A percentile compares a stretch with the other conserved stretches of the same genome.
These are phyloP conservation scores for Myxozyma melibiosi DNA, from an alignment of 805 yeast genomes.

Conservation along the genomic window DNA sequence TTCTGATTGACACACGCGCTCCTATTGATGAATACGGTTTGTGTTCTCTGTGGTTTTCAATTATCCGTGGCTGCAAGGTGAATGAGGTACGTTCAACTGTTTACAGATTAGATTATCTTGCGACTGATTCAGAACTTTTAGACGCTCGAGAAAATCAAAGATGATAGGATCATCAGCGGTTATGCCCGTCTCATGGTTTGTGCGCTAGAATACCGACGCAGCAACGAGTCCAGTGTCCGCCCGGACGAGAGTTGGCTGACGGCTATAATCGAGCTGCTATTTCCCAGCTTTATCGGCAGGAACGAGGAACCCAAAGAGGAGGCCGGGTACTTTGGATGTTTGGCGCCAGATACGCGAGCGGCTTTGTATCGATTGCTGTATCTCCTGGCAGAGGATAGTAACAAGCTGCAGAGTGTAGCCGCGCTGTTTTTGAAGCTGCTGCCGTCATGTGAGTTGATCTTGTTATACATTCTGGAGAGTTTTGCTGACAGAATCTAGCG, in stretches of 20 bases:
- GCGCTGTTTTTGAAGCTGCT: slow-evolving; percentile 3
- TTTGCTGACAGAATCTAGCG: background rate
- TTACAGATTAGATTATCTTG: background rate
- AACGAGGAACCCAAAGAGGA: background rate
- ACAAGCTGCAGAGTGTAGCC: background rate
- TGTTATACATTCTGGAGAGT: background rate
- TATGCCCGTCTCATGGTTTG: slow-evolving; percentile 13
- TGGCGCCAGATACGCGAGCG: slow-evolving; percentile 8
- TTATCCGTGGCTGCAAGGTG: background rate
- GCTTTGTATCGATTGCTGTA: slow-evolving; percentile 7
- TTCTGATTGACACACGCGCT: background rate
- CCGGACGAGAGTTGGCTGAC: background rate
- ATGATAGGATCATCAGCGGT: slow-evolving; percentile 12
- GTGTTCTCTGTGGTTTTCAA: background rate
- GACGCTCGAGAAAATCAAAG: slow-evolving; percentile 4
- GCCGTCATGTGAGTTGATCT: slow-evolving; percentile 9
- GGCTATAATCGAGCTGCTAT: slow-evolving; percentile 4
- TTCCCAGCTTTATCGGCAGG: background rate
- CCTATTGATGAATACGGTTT: slow-evolving; percentile 9
- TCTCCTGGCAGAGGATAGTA: background rate
- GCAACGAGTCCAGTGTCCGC: background rate
- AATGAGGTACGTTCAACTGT: background rate
- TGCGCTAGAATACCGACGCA: slow-evolving; percentile 7
- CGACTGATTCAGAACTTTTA: background rate
- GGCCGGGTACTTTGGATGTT: slow-evolving; percentile 9